phyloP scores from a whole-genome alignment of 257 asterid species.

The Salvia miltiorrhiza region DNA sequence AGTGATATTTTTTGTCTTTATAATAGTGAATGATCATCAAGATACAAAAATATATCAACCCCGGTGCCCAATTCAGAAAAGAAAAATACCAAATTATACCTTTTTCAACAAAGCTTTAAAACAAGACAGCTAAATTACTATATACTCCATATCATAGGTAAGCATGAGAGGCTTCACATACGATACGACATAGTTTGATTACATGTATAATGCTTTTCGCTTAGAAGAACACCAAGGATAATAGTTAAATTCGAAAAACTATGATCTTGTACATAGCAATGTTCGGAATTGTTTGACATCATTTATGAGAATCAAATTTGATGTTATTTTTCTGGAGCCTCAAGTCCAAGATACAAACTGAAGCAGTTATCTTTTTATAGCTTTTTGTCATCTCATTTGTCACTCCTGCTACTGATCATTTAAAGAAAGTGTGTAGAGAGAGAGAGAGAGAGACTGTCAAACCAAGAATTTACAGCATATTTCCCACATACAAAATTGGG shows the following conservation, averaged over 20 bases:
- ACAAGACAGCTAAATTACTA: too few relatives aligned
- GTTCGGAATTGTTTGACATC: background rate
- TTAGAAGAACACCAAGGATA: background rate
- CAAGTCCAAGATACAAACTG: background rate
- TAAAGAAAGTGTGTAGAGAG: conserved; percentile 8
- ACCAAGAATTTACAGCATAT: conserved; percentile 23
- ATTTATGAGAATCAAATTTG: background rate
- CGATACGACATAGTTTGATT: too few relatives aligned
- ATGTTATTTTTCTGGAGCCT: background rate
- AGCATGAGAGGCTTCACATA: too few relatives aligned
- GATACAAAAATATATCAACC: too few relatives aligned
- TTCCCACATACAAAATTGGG: conserved; percentile 20
- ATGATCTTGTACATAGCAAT: background rate
- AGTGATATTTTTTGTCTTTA: too few relatives aligned
- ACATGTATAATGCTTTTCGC: too few relatives aligned
- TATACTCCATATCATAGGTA: too few relatives aligned
- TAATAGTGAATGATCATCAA: too few relatives aligned
- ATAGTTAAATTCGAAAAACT: background rate
- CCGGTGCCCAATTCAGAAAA: too few relatives aligned
- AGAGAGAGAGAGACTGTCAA: conserved; percentile 12
- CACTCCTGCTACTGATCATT: conserved; percentile 13
- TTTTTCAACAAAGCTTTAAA: too few relatives aligned
- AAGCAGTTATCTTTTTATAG: background rate
- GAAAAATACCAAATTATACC: too few relatives aligned
- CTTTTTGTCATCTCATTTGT: conserved; percentile 18